Conservation (phyloP, 805 yeast species). For the Starmerella stigmatis region DNA sequence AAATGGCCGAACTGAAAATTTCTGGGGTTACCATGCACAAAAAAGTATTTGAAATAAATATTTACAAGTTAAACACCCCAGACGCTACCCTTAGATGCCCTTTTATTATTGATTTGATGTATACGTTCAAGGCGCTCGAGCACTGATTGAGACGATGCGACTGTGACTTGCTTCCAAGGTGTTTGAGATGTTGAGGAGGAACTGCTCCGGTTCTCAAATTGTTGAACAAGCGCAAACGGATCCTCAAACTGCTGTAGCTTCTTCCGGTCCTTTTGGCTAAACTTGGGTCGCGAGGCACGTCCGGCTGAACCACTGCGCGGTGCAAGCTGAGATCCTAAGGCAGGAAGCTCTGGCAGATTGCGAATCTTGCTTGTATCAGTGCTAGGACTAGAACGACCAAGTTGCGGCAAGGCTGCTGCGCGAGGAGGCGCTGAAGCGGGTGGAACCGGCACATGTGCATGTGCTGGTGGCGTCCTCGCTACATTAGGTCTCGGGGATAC, state of each 20-base stretch:
- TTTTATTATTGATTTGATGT: constrained; percentile 11
- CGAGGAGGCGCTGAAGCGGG: not conserved
- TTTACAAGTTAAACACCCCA: constrained; percentile 14
- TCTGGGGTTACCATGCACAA: too few relatives aligned
- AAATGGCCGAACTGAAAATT: too few relatives aligned
- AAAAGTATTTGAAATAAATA: not conserved
- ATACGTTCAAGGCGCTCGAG: constrained; percentile 13
- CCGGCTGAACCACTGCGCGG: constrained; percentile 7
- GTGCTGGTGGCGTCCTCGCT: too few relatives aligned
- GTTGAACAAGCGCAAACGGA: constrained; percentile 12
- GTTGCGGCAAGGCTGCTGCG: not conserved
- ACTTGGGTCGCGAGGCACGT: constrained; percentile 10
- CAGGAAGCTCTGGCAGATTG: constrained; percentile 5
- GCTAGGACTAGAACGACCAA: not conserved
- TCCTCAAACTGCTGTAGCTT: constrained; percentile 9
- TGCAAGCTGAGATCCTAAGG: constrained; percentile 8
- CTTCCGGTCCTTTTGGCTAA: constrained; percentile 10
- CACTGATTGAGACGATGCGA: constrained; percentile 12
- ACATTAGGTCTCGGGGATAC: too few relatives aligned
- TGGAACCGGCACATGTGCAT: too few relatives aligned
- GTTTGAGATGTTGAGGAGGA: constrained; percentile 1
- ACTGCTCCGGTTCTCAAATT: constrained; percentile 1
- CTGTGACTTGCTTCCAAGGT: constrained; percentile 20
- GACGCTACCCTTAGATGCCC: constrained; percentile 6
- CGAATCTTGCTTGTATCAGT: not conserved